phyloP scores from a whole-genome alignment of 768 basidiomycete species.

The Russula compacta region DNA sequence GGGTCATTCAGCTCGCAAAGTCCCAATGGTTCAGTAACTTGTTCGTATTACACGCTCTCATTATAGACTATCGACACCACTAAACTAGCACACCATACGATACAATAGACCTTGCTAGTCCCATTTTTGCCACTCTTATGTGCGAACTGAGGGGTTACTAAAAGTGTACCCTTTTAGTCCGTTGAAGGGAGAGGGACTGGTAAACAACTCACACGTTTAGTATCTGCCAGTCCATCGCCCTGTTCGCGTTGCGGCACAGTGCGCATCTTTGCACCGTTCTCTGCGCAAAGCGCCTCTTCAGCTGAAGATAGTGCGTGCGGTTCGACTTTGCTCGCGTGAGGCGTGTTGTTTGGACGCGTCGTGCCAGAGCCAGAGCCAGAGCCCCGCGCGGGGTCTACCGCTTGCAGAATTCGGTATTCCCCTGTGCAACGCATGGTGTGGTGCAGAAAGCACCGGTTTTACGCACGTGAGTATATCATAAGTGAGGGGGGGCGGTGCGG shows the following conservation, averaged over 20 bases:
- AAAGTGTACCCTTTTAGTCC: background rate
- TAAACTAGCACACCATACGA: background rate
- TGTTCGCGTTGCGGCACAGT: slow-evolving; percentile 8
- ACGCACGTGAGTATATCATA: background rate
- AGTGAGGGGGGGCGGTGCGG: too few species aligned
- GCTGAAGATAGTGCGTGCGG: background rate
- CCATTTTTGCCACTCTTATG: background rate
- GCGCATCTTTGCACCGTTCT: slow-evolving; percentile 7
- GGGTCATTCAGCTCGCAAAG: background rate
- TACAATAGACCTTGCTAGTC: background rate
- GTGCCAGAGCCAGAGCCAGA: background rate
- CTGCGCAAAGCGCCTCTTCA: background rate
- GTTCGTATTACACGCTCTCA: background rate
- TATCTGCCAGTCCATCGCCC: slow-evolving; percentile 7
- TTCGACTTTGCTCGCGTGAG: background rate
- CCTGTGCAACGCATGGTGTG: background rate
- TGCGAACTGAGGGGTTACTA: background rate
- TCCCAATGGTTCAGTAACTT: background rate
- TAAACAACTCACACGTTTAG: slow-evolving; percentile 4
- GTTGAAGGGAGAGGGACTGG: background rate
- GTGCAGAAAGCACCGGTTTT: too few species aligned
- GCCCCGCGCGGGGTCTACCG: background rate
- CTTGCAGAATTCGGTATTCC: slow-evolving; percentile 9
- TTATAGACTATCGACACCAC: background rate
- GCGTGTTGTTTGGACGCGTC: background rate